Conservation (phyloP, 129 eudicot species). For the Arctium minus region DNA sequence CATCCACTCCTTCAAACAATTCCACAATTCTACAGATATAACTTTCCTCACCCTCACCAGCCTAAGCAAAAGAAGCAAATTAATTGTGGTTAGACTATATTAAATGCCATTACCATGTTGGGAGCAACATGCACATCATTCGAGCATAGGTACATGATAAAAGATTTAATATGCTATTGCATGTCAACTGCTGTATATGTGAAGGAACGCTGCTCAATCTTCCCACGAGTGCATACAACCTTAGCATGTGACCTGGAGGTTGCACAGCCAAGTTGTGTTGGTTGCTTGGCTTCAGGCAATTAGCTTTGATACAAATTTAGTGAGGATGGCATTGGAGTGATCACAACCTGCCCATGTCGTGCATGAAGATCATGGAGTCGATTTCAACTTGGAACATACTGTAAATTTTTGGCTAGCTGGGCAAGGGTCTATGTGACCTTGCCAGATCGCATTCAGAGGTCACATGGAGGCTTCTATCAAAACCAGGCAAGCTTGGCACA, state of each 20-base stretch:
- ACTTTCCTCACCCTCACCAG: constrained; percentile 37
- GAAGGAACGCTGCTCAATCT: background rate
- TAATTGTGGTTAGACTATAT: background rate
- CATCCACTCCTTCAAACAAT: constrained; percentile 50
- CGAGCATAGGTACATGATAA: background rate
- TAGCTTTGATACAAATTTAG: background rate
- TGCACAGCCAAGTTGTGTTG: background rate
- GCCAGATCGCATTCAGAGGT: background rate
- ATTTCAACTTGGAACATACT: background rate
- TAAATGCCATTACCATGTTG: background rate
- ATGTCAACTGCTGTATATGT: background rate
- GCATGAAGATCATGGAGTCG: background rate
- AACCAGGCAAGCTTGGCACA: background rate
- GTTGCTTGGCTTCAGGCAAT: background rate
- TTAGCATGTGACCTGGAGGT: background rate
- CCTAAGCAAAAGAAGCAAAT: constrained; percentile 31
- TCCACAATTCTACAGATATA: constrained; percentile 48
- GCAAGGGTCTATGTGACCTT: too few relatives aligned
- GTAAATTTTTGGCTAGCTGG: background rate
- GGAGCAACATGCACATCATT: background rate
- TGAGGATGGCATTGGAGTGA: background rate
- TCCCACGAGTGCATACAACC: background rate
- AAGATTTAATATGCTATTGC: background rate
- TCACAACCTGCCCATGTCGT: background rate
- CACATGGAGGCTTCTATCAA: background rate